These are phyloP conservation scores for Byssothecium circinans DNA, from an alignment of 2,329 filamentous ascomycete genomes.

Conservation along the genomic window DNA sequence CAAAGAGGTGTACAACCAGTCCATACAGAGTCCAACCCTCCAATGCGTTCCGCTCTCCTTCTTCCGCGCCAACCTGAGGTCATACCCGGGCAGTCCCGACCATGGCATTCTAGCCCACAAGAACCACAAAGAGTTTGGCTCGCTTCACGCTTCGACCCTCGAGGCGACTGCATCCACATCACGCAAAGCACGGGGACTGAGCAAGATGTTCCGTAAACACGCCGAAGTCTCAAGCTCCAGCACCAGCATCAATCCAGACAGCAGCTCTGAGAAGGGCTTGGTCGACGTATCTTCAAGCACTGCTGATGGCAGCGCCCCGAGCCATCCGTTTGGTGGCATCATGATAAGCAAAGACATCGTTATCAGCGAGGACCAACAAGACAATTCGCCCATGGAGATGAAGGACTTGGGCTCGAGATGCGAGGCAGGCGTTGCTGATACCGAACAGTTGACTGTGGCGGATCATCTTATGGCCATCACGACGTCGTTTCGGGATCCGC, in stretches of 20 bases:
- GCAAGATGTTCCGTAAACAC: conserved; percentile 13
- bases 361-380: conserved; percentile 28
- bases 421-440: conserved; percentile 36
- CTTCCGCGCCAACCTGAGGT: conserved; percentile 49
- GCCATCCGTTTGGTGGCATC: conserved; percentile 39
- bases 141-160: conserved; percentile 24
- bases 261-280: conserved; percentile 35
- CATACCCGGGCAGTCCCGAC: conserved; percentile 49
- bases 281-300: conserved; percentile 13
- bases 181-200: conserved; percentile 17
- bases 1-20: conserved; percentile 45
- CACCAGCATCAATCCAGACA: conserved; percentile 24
- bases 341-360: conserved; percentile 43
- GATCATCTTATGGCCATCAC: conserved; percentile 41
- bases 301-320: conserved; percentile 3
- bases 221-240: conserved; percentile 12
- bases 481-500: conserved; percentile 30
- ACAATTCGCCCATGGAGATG: conserved; percentile 29
- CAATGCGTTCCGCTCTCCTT: conserved; percentile 48
- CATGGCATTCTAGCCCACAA: conserved; percentile 48
- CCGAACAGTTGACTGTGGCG: conserved; percentile 47
- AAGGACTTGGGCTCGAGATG: conserved; percentile 37
- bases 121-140: conserved; percentile 51
- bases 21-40: conserved; percentile 29
- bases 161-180: conserved; percentile 7